phyloP scores from a whole-genome alignment of 805 yeast species.

The Candida adriatica region DNA sequence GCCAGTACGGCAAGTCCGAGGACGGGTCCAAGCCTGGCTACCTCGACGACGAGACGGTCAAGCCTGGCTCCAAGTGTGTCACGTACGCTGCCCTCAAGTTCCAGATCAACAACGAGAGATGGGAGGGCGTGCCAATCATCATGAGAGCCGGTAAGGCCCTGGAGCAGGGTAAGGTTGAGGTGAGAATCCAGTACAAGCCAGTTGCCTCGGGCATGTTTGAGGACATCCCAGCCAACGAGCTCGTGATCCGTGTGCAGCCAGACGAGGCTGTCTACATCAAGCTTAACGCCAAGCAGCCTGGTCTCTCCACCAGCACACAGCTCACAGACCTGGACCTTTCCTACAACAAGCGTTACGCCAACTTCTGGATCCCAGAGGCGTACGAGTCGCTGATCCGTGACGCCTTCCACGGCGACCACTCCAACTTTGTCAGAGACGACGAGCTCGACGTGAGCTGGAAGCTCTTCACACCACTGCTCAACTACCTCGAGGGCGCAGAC shows the following conservation, averaged over 20 bases:
- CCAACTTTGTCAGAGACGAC: slow-evolving; percentile 96
- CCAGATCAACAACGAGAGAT: slow-evolving; percentile 82
- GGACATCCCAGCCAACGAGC: slow-evolving; percentile 82
- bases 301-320: slow-evolving; percentile 74
- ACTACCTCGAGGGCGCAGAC: slow-evolving; percentile 65
- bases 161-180: slow-evolving; percentile 90
- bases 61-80: slow-evolving; percentile 73
- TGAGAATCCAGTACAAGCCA: slow-evolving; percentile 85
- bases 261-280: slow-evolving; percentile 90
- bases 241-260: slow-evolving; percentile 93
- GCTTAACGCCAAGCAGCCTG: slow-evolving; percentile 91
- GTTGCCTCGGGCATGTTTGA: slow-evolving; percentile 79
- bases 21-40: slow-evolving; percentile 91
- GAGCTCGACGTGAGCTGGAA: slow-evolving; percentile 93
- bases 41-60: slow-evolving; percentile 86
- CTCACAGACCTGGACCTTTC: slow-evolving; percentile 88
- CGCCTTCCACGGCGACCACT: slow-evolving; percentile 85
- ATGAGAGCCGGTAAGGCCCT: slow-evolving; percentile 98
- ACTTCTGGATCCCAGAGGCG: slow-evolving; percentile 96
- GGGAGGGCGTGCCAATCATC: slow-evolving; percentile 97
- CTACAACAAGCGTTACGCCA: slow-evolving; percentile 71
- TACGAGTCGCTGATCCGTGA: slow-evolving; percentile 94
- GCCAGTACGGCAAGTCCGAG: slow-evolving; percentile 79
- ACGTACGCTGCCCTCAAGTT: slow-evolving; percentile 86
- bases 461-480: slow-evolving; percentile 84